Evolutionary conservation across 306 rosid species (phyloP), one percentile per base, ranked within the genome.

Genomic region (Prunus mira): DNA sequence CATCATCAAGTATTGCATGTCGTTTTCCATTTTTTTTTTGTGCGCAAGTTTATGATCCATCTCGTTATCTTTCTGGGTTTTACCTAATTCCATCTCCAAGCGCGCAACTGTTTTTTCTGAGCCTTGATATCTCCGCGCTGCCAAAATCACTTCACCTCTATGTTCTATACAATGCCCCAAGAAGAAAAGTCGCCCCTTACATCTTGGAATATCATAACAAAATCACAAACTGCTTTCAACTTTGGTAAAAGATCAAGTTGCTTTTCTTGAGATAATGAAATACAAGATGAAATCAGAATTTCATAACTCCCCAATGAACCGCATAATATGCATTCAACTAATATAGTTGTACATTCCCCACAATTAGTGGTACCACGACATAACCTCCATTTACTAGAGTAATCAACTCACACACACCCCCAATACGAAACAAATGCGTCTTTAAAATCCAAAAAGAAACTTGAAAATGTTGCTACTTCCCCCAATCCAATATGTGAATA

Each of bases 81-180:
- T 95, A 72, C 96, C 96, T 50, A 92, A 87, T 64, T 89, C 94
- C 97, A 92, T 90, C 82, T 92, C 95, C 81, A 92, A 78, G 68
- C 78, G 85, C 13, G 91, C 76, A 63, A 90, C 74, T 32, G 81
- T 80, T 79, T 89, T 90, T 74, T 87, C 97, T n/a, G 96, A 85
- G 69, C 83, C 86, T 84, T 92, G 96, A 84, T 92, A 89, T 67
- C 64, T 68, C 69, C 72, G 75, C 73, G 74, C 91, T 12, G 96
- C 93, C 38, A 32, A 32, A 32, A 32, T 32, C 38, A 32, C 38
- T 32, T 32, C 38, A 32, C 38, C 38, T 32, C 38, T 32, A 5
- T 32, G 38, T 32, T 32, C 38, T 30, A 30, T 30, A 30, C 3
- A 30, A 30, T 30, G 32, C 4, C 5, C 32, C 32, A 30, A 30